These are phyloP conservation scores for Serendipita sp. DNA, from an alignment of 768 basidiomycete genomes.

Conservation along the genomic window DNA sequence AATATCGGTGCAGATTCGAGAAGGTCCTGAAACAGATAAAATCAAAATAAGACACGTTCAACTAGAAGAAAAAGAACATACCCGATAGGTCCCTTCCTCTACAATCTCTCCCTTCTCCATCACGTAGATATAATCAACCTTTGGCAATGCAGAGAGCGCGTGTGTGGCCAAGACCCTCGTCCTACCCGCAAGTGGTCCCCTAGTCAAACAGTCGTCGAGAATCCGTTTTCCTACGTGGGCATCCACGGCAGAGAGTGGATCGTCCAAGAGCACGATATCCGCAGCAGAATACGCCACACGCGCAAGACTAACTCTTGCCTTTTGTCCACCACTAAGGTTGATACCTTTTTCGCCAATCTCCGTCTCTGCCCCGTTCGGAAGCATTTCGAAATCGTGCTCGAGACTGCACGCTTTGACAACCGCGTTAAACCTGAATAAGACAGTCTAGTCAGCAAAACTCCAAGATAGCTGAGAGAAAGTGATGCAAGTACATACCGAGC, in stretches of 20 bases:
- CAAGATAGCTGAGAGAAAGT: background rate
- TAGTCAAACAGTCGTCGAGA: constrained; percentile 39
- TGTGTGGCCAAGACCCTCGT: constrained; percentile 20
- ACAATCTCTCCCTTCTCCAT: constrained; percentile 14
- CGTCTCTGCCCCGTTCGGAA: constrained; percentile 52
- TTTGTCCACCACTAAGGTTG: constrained; percentile 38
- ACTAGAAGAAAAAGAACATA: background rate
- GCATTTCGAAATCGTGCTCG: constrained; percentile 50
- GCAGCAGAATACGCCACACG: constrained; percentile 59
- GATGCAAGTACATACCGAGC: constrained; percentile 22
- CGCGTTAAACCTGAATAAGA: constrained; percentile 29
- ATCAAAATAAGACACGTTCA: background rate
- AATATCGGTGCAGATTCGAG: constrained; percentile 29
- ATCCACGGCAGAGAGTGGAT: constrained; percentile 67
- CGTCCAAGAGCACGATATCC: constrained; percentile 65
- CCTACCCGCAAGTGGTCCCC: constrained; percentile 13
- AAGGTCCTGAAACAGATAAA: constrained; percentile 23
- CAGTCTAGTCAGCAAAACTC: background rate
- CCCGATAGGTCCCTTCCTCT: constrained; percentile 19
- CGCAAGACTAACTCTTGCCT: constrained; percentile 63
- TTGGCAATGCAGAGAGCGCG: constrained; percentile 7
- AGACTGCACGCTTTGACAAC: constrained; percentile 52
- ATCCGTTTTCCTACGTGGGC: constrained; percentile 56
- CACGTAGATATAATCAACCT: constrained; percentile 15
- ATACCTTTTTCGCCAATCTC: constrained; percentile 69